Evolutionary conservation across 495 filamentous ascomycete genomes (phyloP), one percentile per base, ranked within the genome.

Genomic region (Talaromyces nanjingensis): DNA sequence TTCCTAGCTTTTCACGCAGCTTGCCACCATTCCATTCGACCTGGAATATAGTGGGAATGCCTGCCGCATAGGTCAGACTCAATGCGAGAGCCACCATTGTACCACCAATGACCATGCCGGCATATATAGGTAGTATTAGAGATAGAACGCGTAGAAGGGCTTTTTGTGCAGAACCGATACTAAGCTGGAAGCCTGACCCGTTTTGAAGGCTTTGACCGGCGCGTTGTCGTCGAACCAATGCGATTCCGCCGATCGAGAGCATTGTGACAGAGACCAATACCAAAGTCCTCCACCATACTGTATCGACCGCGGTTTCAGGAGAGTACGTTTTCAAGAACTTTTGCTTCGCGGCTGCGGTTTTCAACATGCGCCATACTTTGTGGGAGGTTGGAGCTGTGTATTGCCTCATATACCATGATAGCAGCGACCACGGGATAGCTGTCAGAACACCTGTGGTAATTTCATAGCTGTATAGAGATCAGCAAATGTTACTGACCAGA

Each of bases 91-190:
- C 80, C 9, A 82, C 80, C 29, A 82, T 70, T 61, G 81, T 75
- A 6, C 80, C 84, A 24, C 86, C 85, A 20, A 87, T 69, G 39
- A 85, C 79, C 66, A 85, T 70, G 0, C 81, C 67, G 22, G 84
- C 83, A 65, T 84, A 86, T 63, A 85, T 81, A 0, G 86, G 86
- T 22, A 87, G 66, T 22, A 75, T 78, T 33, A 86, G 69, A 18
- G 75, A 74, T 39, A 61, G 63, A 14, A 71, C 60, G 25, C 71
- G 73, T 33, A 71, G 37, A 56, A 79, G 42, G 1, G 68, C 65
- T 22, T 63, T 55, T 18, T 65, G 62, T 4, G 53, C 70, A 0
- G 60, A 67, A n/a, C 64, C 66, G 2, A 54, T 53, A 58, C 67
- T 67, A 4, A 64, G 25, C 27, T 60, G 37, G 14, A 37, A 27